These are phyloP conservation scores for Teratosphaeria pseudoeucalypti DNA, from an alignment of 2,329 filamentous ascomycete species.

Conservation along the genomic window DNA sequence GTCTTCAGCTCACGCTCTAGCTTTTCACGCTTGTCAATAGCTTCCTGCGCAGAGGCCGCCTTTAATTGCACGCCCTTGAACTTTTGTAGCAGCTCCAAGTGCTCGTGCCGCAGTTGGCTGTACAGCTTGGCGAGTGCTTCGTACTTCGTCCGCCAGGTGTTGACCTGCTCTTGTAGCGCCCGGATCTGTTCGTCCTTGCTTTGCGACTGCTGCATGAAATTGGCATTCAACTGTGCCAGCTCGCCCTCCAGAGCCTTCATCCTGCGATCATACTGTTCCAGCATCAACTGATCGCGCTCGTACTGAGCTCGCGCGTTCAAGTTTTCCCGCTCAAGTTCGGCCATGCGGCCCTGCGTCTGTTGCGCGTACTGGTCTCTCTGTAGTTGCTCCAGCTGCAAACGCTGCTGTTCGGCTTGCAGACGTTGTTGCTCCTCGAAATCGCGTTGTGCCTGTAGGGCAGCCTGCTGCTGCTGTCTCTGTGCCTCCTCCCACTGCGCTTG, in stretches of 20 bases:
- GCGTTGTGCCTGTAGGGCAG: slow-evolving; percentile 72
- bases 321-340: slow-evolving; percentile 91
- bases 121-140: slow-evolving; percentile 94
- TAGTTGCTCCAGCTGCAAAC: slow-evolving; percentile 80
- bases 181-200: slow-evolving; percentile 94
- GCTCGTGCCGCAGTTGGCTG: slow-evolving; percentile 88
- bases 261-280: slow-evolving; percentile 88
- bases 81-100: slow-evolving; percentile 87
- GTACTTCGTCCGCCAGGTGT: slow-evolving; percentile 95
- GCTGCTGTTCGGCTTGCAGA: slow-evolving; percentile 75
- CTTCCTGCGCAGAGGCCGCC: slow-evolving; percentile 92
- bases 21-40: slow-evolving; percentile 88
- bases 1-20: slow-evolving; percentile 96
- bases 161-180: slow-evolving; percentile 89
- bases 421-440: slow-evolving; percentile 98
- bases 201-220: slow-evolving; percentile 70
- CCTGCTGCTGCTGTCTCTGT: slow-evolving; percentile 69
- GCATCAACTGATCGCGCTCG: slow-evolving; percentile 91
- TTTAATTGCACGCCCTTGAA: slow-evolving; percentile 95
- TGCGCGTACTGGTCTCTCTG: slow-evolving; percentile 80
- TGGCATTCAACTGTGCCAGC: slow-evolving; percentile 68
- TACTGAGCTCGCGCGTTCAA: slow-evolving; percentile 89
- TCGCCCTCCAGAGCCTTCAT: slow-evolving; percentile 90
- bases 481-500: slow-evolving; percentile 79
- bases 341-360: slow-evolving; percentile 90